A percentile compares a stretch with the other conserved stretches of the same genome.
Conservation (phyloP, 208 protist genomes). For the Naegleria lovaniensis region DNA sequence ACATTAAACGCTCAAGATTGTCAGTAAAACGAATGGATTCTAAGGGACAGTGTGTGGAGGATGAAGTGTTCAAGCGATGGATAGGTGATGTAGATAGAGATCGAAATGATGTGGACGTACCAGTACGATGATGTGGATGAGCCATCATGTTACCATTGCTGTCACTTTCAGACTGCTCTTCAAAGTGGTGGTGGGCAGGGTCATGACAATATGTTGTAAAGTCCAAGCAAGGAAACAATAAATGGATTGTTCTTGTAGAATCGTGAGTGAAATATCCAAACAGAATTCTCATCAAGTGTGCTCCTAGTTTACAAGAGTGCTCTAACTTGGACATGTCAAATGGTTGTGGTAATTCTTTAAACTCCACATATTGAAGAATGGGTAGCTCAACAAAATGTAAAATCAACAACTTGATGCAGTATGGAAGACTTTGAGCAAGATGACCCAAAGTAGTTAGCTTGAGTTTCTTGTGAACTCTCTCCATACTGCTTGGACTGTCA, state of each 20-base stretch:
- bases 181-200: background rate
- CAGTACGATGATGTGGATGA: background rate
- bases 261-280: background rate
- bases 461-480: background rate
- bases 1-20: background rate
- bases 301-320: background rate
- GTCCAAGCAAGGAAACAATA: background rate
- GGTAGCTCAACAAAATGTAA: background rate
- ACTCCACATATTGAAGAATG: background rate
- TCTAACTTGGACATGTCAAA: background rate
- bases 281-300: background rate
- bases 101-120: background rate
- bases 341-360: background rate
- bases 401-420: background rate
- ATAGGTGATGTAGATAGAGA: background rate
- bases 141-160: background rate
- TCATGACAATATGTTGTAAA: background rate
- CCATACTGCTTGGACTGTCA: no score
- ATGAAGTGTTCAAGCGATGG: background rate
- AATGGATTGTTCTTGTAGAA: background rate
- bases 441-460: background rate
- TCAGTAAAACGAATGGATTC: background rate
- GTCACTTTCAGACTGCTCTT: background rate
- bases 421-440: background rate
- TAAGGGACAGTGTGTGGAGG: background rate